Evolutionary conservation across 805 yeast species (phyloP), one percentile per base, ranked within the genome.

Genomic region (Kregervanrija fluxuum): DNA sequence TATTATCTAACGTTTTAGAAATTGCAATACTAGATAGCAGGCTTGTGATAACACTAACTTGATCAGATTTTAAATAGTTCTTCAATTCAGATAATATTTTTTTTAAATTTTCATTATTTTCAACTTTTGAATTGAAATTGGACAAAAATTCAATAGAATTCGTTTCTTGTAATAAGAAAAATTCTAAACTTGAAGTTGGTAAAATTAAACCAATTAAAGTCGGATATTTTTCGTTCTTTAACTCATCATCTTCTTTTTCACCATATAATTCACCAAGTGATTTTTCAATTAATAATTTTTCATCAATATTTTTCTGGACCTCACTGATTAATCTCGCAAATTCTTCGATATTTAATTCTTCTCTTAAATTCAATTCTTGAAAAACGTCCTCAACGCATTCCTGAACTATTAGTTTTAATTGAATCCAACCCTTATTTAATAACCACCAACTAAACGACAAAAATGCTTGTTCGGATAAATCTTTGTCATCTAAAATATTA

Each of bases 381-480:
- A 88, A 87, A 17, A 79, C 80, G 31, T 69, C 70, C 30, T 68
- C 70, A 3, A 91, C 90, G 4, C 75, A 66, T 1, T 62, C 57
- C 54, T 79, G 77, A 30, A 87, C 76, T 15, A 71, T 63, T 30
- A 69, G 65, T 16, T 77, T 70, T 33, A 86, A 65, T 32, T 70
- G 66, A 16, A 71, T 54, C 89, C 93, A 88, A 0, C 98, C 98
- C 51, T 80, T 77, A 61, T 91, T 89, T 41, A 91, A 69, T 38
- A 91, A 63, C 96, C 96, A 91, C 96, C 97, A 91, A 48, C 90
- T 82, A 49, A 88, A 75, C 0, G 95, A 83, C 39, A 91, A 69
- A 59, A 85, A 91, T 41, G 88, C 83, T 55, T 93, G 91, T 54
- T 85, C 93, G 34, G 82, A 72, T 32, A 74, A 79, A 52, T 50